A percentile compares a stretch with the other conserved stretches of the same genome.
These are phyloP conservation scores for Sarcodon sp. DNA, from an alignment of 768 basidiomycete genomes.

Conservation along the genomic window DNA sequence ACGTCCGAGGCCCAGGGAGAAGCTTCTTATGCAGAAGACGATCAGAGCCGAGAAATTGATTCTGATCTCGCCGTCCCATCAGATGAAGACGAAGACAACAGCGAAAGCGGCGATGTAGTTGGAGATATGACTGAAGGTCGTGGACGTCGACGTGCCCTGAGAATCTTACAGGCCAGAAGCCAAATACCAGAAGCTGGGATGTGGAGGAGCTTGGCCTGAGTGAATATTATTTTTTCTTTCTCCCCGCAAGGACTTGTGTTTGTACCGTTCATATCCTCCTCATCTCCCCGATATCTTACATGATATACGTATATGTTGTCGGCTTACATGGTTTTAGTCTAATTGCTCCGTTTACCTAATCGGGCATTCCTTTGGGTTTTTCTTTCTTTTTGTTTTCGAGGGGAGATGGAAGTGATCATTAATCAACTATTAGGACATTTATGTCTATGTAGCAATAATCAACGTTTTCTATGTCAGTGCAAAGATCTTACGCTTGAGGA, in stretches of 20 bases:
- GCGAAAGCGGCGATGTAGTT: slow-evolving; percentile 17
- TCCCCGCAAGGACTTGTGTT: slow-evolving; percentile 6
- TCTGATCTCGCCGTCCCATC: slow-evolving; percentile 55
- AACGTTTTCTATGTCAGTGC: background rate
- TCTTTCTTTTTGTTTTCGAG: too few species aligned
- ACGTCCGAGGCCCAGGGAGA: slow-evolving; percentile 42
- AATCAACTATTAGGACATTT: too few species aligned
- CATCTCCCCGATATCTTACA: too few species aligned
- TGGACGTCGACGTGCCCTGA: slow-evolving; percentile 46
- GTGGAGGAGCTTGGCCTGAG: slow-evolving; percentile 67
- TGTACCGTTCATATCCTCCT: too few species aligned
- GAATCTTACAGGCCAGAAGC: slow-evolving; percentile 59
- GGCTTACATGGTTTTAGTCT: slow-evolving; percentile 4
- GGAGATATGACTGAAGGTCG: slow-evolving; percentile 25
- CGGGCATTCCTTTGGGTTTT: slow-evolving; percentile 2
- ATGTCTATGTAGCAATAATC: too few species aligned
- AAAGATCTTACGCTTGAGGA: too few species aligned
- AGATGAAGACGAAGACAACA: slow-evolving; percentile 37
- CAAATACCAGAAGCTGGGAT: slow-evolving; percentile 50
- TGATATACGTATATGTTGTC: too few species aligned
- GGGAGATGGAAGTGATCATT: too few species aligned
- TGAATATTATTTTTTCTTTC: slow-evolving; percentile 8
- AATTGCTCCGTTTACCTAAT: slow-evolving; percentile 13
- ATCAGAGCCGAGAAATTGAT: slow-evolving; percentile 49
- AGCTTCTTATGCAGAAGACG: slow-evolving; percentile 56